Evolutionary conservation across 1,139 yeast species (phyloP).

Genomic region (Taphrina deformans): DNA sequence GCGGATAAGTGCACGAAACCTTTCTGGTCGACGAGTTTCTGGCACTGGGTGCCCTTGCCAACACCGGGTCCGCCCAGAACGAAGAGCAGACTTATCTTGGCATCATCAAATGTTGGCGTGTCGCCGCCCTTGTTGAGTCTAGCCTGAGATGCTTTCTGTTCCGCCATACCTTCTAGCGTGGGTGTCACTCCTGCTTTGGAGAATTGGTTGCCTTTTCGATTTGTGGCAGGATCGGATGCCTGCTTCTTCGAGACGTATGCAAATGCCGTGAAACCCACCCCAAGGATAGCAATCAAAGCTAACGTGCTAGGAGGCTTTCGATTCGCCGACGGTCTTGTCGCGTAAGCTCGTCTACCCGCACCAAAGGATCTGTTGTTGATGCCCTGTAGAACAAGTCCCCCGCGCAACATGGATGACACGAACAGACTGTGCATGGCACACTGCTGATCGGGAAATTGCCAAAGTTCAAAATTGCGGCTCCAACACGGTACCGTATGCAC

Average conservation of each 20-base stretch:
- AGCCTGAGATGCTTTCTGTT: constrained; percentile 53
- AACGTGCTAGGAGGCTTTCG: constrained; percentile 25
- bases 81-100: constrained; percentile 63
- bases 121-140: constrained; percentile 13
- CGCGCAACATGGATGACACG: background rate
- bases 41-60: constrained; percentile 97
- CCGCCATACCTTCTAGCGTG: constrained; percentile 51
- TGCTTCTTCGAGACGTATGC: constrained; percentile 20
- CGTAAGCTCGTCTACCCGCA: background rate
- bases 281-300: constrained; percentile 30
- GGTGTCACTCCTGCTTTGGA: constrained; percentile 32
- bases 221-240: background rate
- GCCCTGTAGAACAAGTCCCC: background rate
- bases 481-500: background rate
- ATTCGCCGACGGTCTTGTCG: background rate
- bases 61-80: constrained; percentile 75
- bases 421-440: background rate
- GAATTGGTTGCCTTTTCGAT: constrained; percentile 23
- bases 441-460: background rate
- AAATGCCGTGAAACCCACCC: constrained; percentile 19
- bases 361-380: background rate
- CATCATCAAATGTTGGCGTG: constrained; percentile 24
- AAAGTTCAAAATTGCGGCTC: background rate
- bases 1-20: constrained; percentile 89
- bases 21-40: constrained; percentile 72